These are phyloP conservation scores for Filosporella fistucella DNA, from an alignment of 495 filamentous ascomycete species.

Conservation along the genomic window DNA sequence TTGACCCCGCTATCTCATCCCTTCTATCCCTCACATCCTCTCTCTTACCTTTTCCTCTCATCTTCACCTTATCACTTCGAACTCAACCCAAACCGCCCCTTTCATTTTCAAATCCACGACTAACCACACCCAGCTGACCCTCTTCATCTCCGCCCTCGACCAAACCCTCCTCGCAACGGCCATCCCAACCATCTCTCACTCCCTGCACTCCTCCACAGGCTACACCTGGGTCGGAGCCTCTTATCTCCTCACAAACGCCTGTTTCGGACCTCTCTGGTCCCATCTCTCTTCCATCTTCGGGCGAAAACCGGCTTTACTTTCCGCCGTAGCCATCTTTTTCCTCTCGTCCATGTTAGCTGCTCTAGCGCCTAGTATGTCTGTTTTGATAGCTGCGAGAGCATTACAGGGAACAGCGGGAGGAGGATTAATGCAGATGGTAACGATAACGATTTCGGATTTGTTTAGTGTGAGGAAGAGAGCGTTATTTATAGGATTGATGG, in stretches of 20 bases:
- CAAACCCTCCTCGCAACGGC: constrained; percentile 59
- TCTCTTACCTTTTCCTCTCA: too few species aligned
- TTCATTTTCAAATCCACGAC: background rate
- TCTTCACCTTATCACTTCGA: too few species aligned
- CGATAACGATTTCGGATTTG: constrained; percentile 70
- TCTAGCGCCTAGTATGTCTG: constrained; percentile 56
- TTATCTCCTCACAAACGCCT: constrained; percentile 45
- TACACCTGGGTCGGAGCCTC: constrained; percentile 67
- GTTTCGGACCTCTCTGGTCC: constrained; percentile 38
- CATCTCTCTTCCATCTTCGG: constrained; percentile 68
- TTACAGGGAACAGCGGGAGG: constrained; percentile 75
- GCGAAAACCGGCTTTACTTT: constrained; percentile 64
- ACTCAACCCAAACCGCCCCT: constrained; percentile 3
- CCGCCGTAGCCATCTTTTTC: constrained; percentile 58
- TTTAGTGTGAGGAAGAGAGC: constrained; percentile 31
- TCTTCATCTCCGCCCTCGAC: constrained; percentile 47
- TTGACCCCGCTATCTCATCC: too few species aligned
- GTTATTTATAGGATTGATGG: constrained; percentile 36
- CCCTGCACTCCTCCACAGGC: constrained; percentile 53
- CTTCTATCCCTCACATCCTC: too few species aligned
- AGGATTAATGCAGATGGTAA: constrained; percentile 66
- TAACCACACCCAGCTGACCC: constrained; percentile 11
- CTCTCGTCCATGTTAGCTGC: constrained; percentile 62
- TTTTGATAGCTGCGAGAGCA: constrained; percentile 67
- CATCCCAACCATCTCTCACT: constrained; percentile 51